Evolutionary conservation across 805 yeast species (phyloP), one percentile per base, ranked within the genome.

Genomic region (Komagataella phaffii): DNA sequence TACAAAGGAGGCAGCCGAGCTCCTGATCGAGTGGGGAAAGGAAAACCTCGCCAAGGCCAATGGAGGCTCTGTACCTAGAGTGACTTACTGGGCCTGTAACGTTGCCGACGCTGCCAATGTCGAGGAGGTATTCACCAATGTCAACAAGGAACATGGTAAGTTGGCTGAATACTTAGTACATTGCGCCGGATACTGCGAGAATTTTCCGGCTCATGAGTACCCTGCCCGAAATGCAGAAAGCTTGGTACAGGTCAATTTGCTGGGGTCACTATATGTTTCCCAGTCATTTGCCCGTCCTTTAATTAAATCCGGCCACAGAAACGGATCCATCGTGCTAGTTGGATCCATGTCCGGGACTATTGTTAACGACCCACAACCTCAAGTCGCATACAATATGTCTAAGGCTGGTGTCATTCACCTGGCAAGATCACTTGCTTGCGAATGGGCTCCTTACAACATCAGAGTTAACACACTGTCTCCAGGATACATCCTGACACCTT

Each of bases 171-270:
- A 84, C 56, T 72, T 85, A 58, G 75, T 85, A 54, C 84, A 85
- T 72, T 76, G 88, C 50, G 93, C 95, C n/a, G 93, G 95, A 12
- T 85, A 81, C 70, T 83, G 89, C 62, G 89, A 85, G 66, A 85
- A 85, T 72, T 77, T 74, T 68, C 79, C 88, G 2, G 91, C 91
- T 24, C 79, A 81, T 59, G 85, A 83, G 51, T 85, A 85, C 68
- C 89, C 90, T 21, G 77, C 88, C 46, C 64, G 67, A 50, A 82
- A 81, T 60, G 86, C 88, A 50, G 86, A 82, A 58, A 76, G 75
- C 45, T 68, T 85, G 53, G 73, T 84, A 67, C 76, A 81, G 59
- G 91, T 84, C 53, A 85, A 86, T 66, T 74, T 85, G 18, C 67
- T 83, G 67, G 95, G 93, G 17, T 77, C 90, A 3, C 73, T 84